Evolutionary conservation across 2,329 filamentous ascomycete genomes (phyloP), one percentile per base, ranked within the genome.

Genomic region (Macrophomina tecta): DNA sequence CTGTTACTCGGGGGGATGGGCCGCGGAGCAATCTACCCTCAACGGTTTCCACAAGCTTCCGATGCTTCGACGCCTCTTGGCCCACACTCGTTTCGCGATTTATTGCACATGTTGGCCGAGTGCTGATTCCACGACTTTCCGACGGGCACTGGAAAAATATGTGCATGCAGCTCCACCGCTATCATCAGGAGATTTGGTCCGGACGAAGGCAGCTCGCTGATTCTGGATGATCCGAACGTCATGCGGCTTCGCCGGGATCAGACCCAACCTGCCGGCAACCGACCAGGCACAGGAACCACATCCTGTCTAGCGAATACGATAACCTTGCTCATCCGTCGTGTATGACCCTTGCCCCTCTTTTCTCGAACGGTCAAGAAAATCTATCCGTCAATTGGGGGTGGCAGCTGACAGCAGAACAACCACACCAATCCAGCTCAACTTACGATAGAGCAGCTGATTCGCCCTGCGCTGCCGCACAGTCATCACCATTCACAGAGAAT

Each of bases 241-340:
- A 46, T 60, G 55, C 30, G 56, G 40, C 23, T 34, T 48, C 40
- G 4, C 56, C n/a, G 9, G n/a, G 52, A 9, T 12, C 48, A 32
- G 12, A 8, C 51, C 51, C 53, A 42, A 40, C 34, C 5, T 12
- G 23, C 23, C 23, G 23, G 23, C 23, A 23, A 23, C 23, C 28
- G n/a, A 36, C 14, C 52, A 2, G 34, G 30, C 14, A 30, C 38
- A 58, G 23, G 38, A 16, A 30, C 38, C 23, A 23, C 5, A 11
- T 18, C 18, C 38, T 38, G 16, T 45, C 45, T 49, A 28, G 30
- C 58, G 58, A 62, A 62, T 62, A 62, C 58, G 58, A 62, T 23
- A 48, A 49, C 58, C 58, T 62, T 48, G 38, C 58, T 36, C 42
- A 62, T n/a, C 18, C 36, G 42, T 38, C 58, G n/a, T 12, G 36